Evolutionary conservation across 2,329 filamentous ascomycete species (phyloP).

Genomic region (Talaromyces verruculosus): DNA sequence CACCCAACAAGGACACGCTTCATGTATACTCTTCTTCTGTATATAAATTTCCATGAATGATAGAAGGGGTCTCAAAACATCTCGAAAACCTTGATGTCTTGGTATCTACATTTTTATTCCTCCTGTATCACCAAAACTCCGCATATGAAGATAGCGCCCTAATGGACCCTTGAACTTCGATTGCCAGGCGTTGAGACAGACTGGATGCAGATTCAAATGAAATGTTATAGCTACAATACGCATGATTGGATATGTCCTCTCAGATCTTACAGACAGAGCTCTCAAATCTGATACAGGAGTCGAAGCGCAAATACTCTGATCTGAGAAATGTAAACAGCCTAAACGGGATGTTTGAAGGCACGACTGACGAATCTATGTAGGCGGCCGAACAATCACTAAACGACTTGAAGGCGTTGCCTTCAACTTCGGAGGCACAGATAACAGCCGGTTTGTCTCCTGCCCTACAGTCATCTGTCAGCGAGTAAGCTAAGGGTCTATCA

Average conservation of each 20-base stretch:
- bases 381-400: slow-evolving; percentile 91
- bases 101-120: background rate
- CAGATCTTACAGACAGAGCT: slow-evolving; percentile 87
- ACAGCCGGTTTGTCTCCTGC: slow-evolving; percentile 58
- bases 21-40: slow-evolving; percentile 14
- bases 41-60: background rate
- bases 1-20: slow-evolving; percentile 20
- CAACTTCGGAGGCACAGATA: slow-evolving; percentile 73
- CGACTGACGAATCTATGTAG: slow-evolving; percentile 46
- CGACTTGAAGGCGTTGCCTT: slow-evolving; percentile 75
- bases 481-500: slow-evolving; percentile 39
- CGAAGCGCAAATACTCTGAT: slow-evolving; percentile 90
- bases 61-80: background rate
- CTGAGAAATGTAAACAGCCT: slow-evolving; percentile 62
- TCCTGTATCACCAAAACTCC: background rate
- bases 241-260: slow-evolving; percentile 70
- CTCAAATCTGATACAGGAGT: slow-evolving; percentile 88
- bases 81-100: background rate
- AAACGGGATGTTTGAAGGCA: slow-evolving; percentile 26
- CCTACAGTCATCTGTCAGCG: slow-evolving; percentile 5
- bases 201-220: slow-evolving; percentile 15
- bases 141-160: background rate
- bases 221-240: slow-evolving; percentile 28
- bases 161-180: slow-evolving; percentile 13
- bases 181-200: slow-evolving; percentile 11